Percentiles rank a stretch among this genome's conserved stretches.
These are phyloP conservation scores for Thelephora aurantiotincta DNA, from an alignment of 768 basidiomycete genomes.

Conservation along the genomic window DNA sequence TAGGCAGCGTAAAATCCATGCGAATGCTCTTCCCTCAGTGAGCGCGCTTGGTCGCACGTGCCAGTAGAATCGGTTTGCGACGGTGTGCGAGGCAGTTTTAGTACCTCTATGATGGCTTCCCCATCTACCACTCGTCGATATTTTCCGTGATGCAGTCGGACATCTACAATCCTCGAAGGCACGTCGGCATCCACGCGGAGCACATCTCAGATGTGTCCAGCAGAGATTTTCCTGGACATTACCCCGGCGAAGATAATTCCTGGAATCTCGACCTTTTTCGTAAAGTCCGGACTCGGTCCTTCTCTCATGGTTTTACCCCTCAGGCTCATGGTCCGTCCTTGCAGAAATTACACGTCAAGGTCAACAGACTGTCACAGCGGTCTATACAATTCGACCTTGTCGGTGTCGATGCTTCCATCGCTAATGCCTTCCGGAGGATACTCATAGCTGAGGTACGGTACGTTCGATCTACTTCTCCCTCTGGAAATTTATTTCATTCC, in stretches of 20 bases:
- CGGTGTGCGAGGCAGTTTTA: no score
- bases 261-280: constrained; percentile 72
- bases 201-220: constrained; percentile 70
- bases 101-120: not conserved
- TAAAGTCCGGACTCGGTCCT: constrained; percentile 35
- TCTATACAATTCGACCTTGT: constrained; percentile 91
- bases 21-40: no score
- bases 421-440: constrained; percentile 87
- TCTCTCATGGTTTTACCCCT: not conserved
- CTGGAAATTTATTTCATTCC: not conserved
- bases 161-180: constrained; percentile 28
- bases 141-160: no score
- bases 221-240: constrained; percentile 84
- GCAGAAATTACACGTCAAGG: constrained; percentile 59
- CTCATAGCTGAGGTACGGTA: constrained; percentile 78
- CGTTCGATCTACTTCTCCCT: not conserved
- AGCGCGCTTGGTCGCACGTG: no score
- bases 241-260: constrained; percentile 70
- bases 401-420: constrained; percentile 91
- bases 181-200: constrained; percentile 60
- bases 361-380: constrained; percentile 68
- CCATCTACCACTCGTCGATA: not conserved
- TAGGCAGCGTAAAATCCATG: no score
- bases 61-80: no score
- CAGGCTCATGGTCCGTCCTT: constrained; percentile 17